Evolutionary conservation across 129 eudicot species (phyloP).

Genomic region (Saussurea involucrata): DNA sequence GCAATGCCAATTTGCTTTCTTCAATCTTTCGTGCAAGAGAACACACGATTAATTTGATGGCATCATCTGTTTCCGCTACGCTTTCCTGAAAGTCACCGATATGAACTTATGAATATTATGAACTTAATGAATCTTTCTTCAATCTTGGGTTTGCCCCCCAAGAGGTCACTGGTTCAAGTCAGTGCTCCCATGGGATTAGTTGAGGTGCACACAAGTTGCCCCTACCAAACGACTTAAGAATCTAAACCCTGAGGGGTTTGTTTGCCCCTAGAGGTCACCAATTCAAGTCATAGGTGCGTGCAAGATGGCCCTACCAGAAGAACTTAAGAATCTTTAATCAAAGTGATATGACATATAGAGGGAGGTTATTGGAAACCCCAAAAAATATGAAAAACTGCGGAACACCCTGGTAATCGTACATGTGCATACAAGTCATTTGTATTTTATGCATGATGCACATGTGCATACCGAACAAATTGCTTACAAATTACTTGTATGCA

Average conservation of each 20-base stretch:
- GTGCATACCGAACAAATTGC: no score
- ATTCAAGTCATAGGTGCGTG: not conserved
- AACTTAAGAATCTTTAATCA: not conserved
- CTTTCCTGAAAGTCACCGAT: conserved; percentile 32
- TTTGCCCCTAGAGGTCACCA: not conserved
- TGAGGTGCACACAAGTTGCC: no score
- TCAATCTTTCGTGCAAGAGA: conserved; percentile 51
- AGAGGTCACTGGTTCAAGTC: not conserved
- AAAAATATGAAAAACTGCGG: no score
- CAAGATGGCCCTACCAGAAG: not conserved
- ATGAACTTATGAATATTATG: not conserved
- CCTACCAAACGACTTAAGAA: no score
- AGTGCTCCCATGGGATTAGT: not conserved
- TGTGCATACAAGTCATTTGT: no score
- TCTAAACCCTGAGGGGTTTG: not conserved
- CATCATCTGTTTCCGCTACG: conserved; percentile 31
- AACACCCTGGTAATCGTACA: no score
- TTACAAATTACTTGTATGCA: no score
- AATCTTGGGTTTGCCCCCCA: not conserved
- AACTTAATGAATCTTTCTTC: not conserved
- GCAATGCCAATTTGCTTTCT: conserved; percentile 51
- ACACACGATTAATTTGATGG: conserved; percentile 37
- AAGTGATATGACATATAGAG: not conserved
- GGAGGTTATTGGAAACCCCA: no score
- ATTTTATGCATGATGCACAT: no score